phyloP scores from a whole-genome alignment of 352 stramenopile species.

The Halophytophthora polymorphica region DNA sequence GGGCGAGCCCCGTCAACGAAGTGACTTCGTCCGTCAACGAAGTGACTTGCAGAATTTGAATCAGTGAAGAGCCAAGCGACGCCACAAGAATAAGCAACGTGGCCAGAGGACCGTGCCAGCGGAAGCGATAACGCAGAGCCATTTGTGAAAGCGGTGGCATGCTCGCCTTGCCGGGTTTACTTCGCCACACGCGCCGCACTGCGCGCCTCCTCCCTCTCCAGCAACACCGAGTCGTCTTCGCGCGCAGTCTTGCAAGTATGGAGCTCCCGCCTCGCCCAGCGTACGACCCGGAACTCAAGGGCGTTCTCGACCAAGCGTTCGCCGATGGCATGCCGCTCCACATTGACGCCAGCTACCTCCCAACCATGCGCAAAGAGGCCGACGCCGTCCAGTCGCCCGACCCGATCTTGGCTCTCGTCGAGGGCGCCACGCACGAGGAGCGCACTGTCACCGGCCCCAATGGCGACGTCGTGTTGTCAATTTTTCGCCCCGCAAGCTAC shows the following conservation, averaged over 20 bases:
- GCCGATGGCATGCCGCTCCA: constrained; percentile 13
- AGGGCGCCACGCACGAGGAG: constrained; percentile 13
- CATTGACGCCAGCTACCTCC: constrained; percentile 7
- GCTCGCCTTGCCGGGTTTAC: too few relatives aligned
- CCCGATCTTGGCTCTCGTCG: constrained; percentile 1
- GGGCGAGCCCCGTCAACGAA: too few relatives aligned
- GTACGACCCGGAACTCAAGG: constrained; percentile 19
- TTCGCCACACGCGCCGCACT: too few relatives aligned
- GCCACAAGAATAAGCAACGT: too few relatives aligned
- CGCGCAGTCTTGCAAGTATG: constrained; percentile 8
- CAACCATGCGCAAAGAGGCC: constrained; percentile 7
- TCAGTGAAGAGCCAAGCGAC: too few relatives aligned
- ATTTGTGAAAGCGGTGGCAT: too few relatives aligned
- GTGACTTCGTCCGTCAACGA: too few relatives aligned
- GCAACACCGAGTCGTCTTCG: too few relatives aligned
- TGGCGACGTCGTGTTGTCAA: constrained; percentile 17
- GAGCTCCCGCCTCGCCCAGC: constrained; percentile 9
- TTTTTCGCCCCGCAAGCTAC: constrained; percentile 13
- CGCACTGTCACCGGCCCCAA: constrained; percentile 11
- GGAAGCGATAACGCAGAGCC: too few relatives aligned
- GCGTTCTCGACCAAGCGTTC: constrained; percentile 9
- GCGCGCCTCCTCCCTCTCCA: too few relatives aligned
- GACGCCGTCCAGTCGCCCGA: constrained; percentile 7
- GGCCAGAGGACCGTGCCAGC: too few relatives aligned
- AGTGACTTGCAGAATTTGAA: too few relatives aligned